Base-by-base conservation (phyloP, 257 asterid genomes). In the Lavandula angustifolia region DNA sequence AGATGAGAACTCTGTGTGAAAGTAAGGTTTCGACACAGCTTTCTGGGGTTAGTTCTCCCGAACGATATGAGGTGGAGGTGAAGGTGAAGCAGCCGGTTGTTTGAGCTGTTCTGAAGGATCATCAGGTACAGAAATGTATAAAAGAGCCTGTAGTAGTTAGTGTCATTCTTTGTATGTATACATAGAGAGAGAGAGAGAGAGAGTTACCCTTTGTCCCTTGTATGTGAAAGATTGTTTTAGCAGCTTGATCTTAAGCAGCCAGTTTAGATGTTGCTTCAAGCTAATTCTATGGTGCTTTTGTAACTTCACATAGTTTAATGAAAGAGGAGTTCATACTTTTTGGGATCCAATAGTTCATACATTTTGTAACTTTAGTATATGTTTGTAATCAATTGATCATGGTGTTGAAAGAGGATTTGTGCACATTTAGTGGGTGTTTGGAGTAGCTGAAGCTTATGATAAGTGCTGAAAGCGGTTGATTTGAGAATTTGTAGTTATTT, bases 111-210 rank as follows among this genome's bases (percentile, higher is more conserved):
- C 10, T 40, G 64, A 73, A 68, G 42, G 73, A 68, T 35, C 68
- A 64, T 38, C 70, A 77, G 88, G 88, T 76, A 68, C 67, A 75
- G 68, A 76, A 59, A 46, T 79, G 78, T 84, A 83, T 69, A 63
- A 69, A 77, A 82, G 78, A 74, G 64, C 72, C 70, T 63, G 76
- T 78, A 51, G 64, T 58, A 65, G 66, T 56, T 66, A 78, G 80
- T 66, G 71, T 64, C 70, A 76, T 80, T 83, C 76, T 70, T 78
- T 84, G 91, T 86, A 79, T 47, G 79, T 84, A 57, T 58, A 58
- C 18, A 55, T 33, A 34, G 27, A 22, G 27, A 22, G 27, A 22
- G 27, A 22, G 27, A 22, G 27, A 22, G 27, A 22, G 27, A 22
- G 27, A 22, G 1, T 22, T 18, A 11, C 47, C 47, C 31, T 56